Conservation (phyloP, 2,329 filamentous ascomycete species). For the Trichoderma pleuroti region DNA sequence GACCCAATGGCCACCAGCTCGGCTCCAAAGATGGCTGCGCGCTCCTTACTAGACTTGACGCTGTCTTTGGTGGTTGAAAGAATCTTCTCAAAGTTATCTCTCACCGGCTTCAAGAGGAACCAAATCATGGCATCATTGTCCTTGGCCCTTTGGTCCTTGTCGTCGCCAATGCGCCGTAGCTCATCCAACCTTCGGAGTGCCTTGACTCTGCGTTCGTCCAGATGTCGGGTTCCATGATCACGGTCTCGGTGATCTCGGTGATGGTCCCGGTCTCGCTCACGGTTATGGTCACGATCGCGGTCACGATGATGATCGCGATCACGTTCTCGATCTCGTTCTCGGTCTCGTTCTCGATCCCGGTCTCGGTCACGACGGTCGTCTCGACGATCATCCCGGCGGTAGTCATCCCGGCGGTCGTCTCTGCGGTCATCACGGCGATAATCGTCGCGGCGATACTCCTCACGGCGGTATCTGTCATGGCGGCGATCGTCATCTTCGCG, state of each 20-base stretch:
- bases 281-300: conserved; percentile 32
- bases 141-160: conserved; percentile 46
- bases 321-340: conserved; percentile 22
- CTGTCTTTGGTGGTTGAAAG: conserved; percentile 59
- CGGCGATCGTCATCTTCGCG: conserved; percentile 33
- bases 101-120: conserved; percentile 55
- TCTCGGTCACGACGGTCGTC: conserved; percentile 18
- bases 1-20: conserved; percentile 61
- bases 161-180: conserved; percentile 45
- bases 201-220: conserved; percentile 41
- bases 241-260: conserved; percentile 35
- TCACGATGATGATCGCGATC: conserved; percentile 24
- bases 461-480: conserved; percentile 36
- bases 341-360: conserved; percentile 22
- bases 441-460: conserved; percentile 32
- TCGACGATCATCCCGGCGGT: conserved; percentile 21
- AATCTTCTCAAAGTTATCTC: conserved; percentile 57
- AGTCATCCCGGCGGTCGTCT: conserved; percentile 26
- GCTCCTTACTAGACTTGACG: conserved; percentile 59
- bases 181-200: conserved; percentile 42
- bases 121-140: conserved; percentile 47
- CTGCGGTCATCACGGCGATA: conserved; percentile 25
- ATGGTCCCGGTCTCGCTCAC: conserved; percentile 29
- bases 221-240: conserved; percentile 30
- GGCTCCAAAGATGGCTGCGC: conserved; percentile 58